Evolutionary conservation across 352 stramenopile genomes (phyloP).

Genomic region (Discostella stelligera): DNA sequence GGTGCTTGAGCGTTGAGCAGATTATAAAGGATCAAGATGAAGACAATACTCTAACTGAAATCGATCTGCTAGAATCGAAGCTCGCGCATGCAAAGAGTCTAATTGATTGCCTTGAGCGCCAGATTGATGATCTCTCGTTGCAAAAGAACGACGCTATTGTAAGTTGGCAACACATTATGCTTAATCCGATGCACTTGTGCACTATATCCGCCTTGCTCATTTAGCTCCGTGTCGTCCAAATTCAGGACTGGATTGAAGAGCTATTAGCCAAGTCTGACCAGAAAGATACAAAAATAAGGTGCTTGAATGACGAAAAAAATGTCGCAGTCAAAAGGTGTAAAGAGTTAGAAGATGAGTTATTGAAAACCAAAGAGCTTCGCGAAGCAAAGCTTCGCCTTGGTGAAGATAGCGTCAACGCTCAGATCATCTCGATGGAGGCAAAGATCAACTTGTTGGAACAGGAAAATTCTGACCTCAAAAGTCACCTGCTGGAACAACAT

Average conservation of each 20-base stretch:
- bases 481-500: constrained; percentile 12
- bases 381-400: constrained; percentile 17
- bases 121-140: constrained; percentile 42
- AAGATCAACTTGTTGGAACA: constrained; percentile 18
- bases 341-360: constrained; percentile 10
- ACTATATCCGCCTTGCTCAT: constrained; percentile 1
- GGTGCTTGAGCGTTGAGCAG: neutral
- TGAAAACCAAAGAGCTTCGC: constrained; percentile 15
- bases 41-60: constrained; percentile 18
- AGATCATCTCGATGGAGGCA: constrained; percentile 24
- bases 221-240: neutral
- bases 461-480: constrained; percentile 13
- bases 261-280: constrained; percentile 50
- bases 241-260: constrained; percentile 49
- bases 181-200: neutral
- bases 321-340: constrained; percentile 8
- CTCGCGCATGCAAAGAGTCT: constrained; percentile 39
- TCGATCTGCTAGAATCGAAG: constrained; percentile 22
- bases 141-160: constrained; percentile 53
- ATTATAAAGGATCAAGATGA: constrained; percentile 6
- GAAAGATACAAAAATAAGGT: constrained; percentile 42
- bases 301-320: constrained; percentile 27
- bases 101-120: constrained; percentile 24
- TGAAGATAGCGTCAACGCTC: constrained; percentile 7
- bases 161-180: constrained; percentile 8